Evolutionary conservation across 208 protist genomes (phyloP).

Genomic region (Sergeia podlipaevii): DNA sequence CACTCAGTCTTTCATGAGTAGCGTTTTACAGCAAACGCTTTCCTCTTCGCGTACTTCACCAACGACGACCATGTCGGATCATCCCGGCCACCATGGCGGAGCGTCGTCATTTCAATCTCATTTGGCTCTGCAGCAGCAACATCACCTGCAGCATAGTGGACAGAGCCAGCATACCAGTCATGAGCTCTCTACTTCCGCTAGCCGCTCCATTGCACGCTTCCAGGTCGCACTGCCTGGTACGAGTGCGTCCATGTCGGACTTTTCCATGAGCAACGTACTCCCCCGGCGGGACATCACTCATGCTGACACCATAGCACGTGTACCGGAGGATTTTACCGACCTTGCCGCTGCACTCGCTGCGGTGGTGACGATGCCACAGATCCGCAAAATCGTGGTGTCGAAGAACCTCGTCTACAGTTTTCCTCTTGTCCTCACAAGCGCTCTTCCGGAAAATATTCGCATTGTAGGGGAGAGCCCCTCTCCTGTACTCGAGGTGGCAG

Average conservation of each 20-base stretch:
- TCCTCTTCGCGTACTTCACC: constrained; percentile 31
- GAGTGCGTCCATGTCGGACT: constrained; percentile 40
- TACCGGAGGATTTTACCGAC: constrained; percentile 54
- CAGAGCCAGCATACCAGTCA: not conserved
- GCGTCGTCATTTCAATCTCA: not conserved
- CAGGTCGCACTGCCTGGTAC: constrained; percentile 21
- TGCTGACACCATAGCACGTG: constrained; percentile 32
- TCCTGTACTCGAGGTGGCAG: constrained; percentile 60
- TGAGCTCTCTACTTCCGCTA: not conserved
- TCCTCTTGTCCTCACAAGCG: constrained; percentile 40
- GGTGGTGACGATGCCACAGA: constrained; percentile 40
- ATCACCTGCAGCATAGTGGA: constrained; percentile 1
- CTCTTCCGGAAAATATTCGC: constrained; percentile 57
- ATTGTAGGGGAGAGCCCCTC: constrained; percentile 66
- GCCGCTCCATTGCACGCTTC: constrained; percentile 18
- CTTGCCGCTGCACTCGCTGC: constrained; percentile 37
- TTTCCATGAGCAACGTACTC: constrained; percentile 21
- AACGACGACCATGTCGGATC: constrained; percentile 8
- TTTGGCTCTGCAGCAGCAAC: constrained; percentile 6
- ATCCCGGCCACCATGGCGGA: too few relatives aligned
- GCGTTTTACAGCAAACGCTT: constrained; percentile 31
- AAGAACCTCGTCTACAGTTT: constrained; percentile 39
- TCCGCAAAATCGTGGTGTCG: constrained; percentile 60
- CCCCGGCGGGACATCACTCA: constrained; percentile 1
- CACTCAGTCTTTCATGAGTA: constrained; percentile 8